phyloP scores from a whole-genome alignment of 768 basidiomycete genomes.

The Boletus rex-veris region DNA sequence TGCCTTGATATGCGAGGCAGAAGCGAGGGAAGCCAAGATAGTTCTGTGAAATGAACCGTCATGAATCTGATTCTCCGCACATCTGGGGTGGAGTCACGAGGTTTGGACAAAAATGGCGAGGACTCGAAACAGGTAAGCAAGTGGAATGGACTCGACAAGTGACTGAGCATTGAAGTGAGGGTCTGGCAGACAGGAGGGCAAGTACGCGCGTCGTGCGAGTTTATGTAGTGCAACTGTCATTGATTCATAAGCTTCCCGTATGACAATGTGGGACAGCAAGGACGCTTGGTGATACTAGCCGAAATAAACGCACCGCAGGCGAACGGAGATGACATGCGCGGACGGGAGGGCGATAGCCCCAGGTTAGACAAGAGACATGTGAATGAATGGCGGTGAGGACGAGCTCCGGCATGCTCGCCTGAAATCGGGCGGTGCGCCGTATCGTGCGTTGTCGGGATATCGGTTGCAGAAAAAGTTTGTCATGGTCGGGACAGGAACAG shows the following conservation, averaged over 20 bases:
- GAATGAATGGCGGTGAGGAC: constrained; percentile 2
- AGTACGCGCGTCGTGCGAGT: not conserved
- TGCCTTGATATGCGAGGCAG: constrained; percentile 26
- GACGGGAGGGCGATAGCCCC: not conserved
- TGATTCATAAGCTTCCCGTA: not conserved
- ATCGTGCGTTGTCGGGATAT: constrained; percentile 1
- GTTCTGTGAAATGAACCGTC: constrained; percentile 18
- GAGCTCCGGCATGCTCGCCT: constrained; percentile 3
- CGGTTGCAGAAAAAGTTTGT: not conserved
- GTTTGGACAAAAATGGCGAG: constrained; percentile 3
- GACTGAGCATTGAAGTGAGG: not conserved
- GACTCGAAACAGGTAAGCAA: constrained; percentile 16
- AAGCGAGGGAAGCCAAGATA: constrained; percentile 17
- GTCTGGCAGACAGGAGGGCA: constrained; percentile 9
- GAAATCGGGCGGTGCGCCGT: not conserved
- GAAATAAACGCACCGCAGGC: constrained; percentile 4
- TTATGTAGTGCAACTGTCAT: constrained; percentile 11
- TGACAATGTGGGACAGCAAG: not conserved
- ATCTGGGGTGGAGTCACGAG: constrained; percentile 27
- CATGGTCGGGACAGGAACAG: not conserved
- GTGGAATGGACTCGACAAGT: not conserved
- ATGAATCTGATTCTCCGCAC: constrained; percentile 28
- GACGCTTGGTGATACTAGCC: constrained; percentile 4
- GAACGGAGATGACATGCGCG: constrained; percentile 18
- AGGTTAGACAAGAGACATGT: not conserved